Conservation (phyloP, 2,329 filamentous ascomycete genomes). For the Paraphoma sp. region DNA sequence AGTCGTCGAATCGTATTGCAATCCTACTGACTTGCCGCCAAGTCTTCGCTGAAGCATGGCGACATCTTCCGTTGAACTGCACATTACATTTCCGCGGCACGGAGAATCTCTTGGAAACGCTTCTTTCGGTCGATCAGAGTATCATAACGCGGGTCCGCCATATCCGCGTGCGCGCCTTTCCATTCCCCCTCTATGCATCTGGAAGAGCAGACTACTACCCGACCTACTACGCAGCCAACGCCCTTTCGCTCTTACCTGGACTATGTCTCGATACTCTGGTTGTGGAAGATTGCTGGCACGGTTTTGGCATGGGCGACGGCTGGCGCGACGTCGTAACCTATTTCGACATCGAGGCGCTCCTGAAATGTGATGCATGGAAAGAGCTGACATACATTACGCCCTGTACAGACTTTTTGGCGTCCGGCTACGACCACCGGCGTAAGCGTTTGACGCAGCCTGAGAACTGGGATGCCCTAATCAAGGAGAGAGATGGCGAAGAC, state of each 20-base stretch:
- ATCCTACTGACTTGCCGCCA: constrained; percentile 40
- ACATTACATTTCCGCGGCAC: constrained; percentile 43
- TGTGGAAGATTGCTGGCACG: constrained; percentile 45
- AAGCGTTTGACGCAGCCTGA: constrained; percentile 38
- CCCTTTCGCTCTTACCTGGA: constrained; percentile 39
- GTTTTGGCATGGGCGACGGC: constrained; percentile 39
- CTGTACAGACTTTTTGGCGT: constrained; percentile 44
- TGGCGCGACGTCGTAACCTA: constrained; percentile 46
- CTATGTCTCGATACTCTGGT: constrained; percentile 39
- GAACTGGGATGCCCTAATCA: constrained; percentile 38
- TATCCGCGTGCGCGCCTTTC: constrained; percentile 39
- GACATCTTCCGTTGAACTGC: constrained; percentile 39
- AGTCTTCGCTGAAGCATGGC: constrained; percentile 40
- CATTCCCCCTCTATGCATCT: constrained; percentile 39
- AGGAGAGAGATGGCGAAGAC: constrained; percentile 36
- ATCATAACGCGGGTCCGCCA: constrained; percentile 41
- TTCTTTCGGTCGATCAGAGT: constrained; percentile 38
- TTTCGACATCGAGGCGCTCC: constrained; percentile 40
- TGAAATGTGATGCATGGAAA: constrained; percentile 43
- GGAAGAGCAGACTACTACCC: constrained; percentile 36
- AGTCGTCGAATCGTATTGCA: constrained; percentile 32
- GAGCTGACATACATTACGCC: constrained; percentile 41
- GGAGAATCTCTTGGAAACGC: constrained; percentile 40
- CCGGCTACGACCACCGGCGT: constrained; percentile 38
- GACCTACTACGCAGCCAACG: constrained; percentile 41